phyloP scores from a whole-genome alignment of 257 asterid species.

The Thymus quinquecostatus region DNA sequence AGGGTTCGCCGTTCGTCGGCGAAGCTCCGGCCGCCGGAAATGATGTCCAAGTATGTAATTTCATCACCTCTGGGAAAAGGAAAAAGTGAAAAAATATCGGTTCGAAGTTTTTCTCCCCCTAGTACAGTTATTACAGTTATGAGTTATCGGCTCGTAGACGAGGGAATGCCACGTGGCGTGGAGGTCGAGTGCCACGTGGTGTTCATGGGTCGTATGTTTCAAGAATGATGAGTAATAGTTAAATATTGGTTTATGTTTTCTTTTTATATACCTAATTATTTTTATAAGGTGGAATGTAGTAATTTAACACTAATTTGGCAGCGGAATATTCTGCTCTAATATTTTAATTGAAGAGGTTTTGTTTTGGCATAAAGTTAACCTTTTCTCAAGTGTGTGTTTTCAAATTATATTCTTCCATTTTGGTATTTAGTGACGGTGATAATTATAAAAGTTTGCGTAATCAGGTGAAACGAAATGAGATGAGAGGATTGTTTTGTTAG shows the following conservation, averaged over 20 bases:
- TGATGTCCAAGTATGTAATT: constrained; percentile 69
- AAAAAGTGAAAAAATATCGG: background rate
- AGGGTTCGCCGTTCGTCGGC: constrained; percentile 59
- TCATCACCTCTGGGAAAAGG: background rate
- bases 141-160: background rate
- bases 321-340: background rate
- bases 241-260: background rate
- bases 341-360: constrained; percentile 22
- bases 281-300: background rate
- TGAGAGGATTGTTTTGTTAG: no score
- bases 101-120: background rate
- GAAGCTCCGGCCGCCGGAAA: constrained; percentile 52
- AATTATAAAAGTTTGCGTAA: no score
- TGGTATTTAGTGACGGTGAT: background rate
- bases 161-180: constrained; percentile 28
- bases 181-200: constrained; percentile 26
- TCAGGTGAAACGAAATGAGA: no score
- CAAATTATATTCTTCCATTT: background rate
- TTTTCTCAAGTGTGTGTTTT: no score
- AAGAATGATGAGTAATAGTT: background rate
- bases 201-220: background rate
- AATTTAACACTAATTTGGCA: constrained; percentile 3
- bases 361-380: background rate
- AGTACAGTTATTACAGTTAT: constrained; percentile 21
- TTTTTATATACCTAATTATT: background rate